Conservation (phyloP, 441 rosid species). For the Populus hybrid region DNA sequence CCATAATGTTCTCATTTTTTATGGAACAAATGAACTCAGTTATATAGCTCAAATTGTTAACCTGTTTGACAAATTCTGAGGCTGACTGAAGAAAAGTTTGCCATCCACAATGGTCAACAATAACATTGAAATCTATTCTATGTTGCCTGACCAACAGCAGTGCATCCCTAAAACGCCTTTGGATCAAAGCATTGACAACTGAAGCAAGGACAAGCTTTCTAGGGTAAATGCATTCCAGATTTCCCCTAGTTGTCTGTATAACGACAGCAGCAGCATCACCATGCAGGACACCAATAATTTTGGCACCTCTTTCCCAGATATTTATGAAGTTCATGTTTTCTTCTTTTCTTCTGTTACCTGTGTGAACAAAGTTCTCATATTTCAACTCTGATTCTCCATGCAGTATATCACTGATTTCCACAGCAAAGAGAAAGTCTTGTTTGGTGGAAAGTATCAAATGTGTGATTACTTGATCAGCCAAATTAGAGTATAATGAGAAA, state of each 20-base stretch:
- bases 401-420: slow-evolving; percentile 63
- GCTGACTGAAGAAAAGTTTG: slow-evolving; percentile 67
- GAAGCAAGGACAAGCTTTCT: slow-evolving; percentile 86
- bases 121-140: slow-evolving; percentile 84
- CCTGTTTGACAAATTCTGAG: slow-evolving; percentile 78
- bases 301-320: slow-evolving; percentile 94
- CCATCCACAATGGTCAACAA: slow-evolving; percentile 85
- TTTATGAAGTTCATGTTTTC: slow-evolving; percentile 57
- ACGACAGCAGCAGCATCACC: slow-evolving; percentile 89
- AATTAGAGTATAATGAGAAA: slow-evolving; percentile 78
- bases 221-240: slow-evolving; percentile 83
- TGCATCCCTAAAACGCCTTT: slow-evolving; percentile 72
- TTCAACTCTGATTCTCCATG: slow-evolving; percentile 52
- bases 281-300: slow-evolving; percentile 74
- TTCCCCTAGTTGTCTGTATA: slow-evolving; percentile 80
- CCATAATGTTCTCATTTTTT: slow-evolving; percentile 66
- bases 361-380: slow-evolving; percentile 46
- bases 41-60: slow-evolving; percentile 71
- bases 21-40: slow-evolving; percentile 91
- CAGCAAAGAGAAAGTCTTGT: slow-evolving; percentile 78
- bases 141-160: slow-evolving; percentile 91
- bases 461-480: slow-evolving; percentile 56
- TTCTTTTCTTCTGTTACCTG: slow-evolving; percentile 50
- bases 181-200: slow-evolving; percentile 64
- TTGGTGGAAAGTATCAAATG: slow-evolving; percentile 83